phyloP scores from a whole-genome alignment of 2,329 filamentous ascomycete genomes.

The Gyromitra esculenta region DNA sequence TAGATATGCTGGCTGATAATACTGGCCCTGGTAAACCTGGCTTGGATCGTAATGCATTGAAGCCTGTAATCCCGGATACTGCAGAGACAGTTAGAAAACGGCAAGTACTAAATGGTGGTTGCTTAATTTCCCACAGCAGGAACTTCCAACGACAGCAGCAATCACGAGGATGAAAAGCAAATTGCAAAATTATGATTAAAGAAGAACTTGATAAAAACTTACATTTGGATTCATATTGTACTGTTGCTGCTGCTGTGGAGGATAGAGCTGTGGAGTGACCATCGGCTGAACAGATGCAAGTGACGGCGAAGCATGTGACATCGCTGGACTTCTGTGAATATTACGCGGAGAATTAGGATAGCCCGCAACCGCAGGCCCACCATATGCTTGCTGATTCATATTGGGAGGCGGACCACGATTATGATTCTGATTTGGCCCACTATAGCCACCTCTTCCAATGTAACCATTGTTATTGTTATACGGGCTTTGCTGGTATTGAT shows the following conservation, averaged over 20 bases:
- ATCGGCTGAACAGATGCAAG: conserved; percentile 46
- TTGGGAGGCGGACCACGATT: conserved; percentile 57
- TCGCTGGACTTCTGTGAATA: conserved; percentile 63
- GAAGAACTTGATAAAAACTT: conserved; percentile 63
- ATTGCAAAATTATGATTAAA: conserved; percentile 59
- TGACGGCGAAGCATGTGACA: conserved; percentile 72
- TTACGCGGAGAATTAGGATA: conserved; percentile 42
- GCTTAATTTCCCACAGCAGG: conserved; percentile 26
- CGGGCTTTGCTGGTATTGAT: conserved; percentile 61
- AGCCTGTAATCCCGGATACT: conserved; percentile 59
- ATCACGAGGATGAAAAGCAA: conserved; percentile 60
- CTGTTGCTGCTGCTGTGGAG: conserved; percentile 68
- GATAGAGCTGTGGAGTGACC: conserved; percentile 73
- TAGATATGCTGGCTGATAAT: conserved; percentile 59
- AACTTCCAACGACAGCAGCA: background rate
- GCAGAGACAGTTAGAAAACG: conserved; percentile 56
- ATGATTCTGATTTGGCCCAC: conserved; percentile 62
- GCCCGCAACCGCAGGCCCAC: conserved; percentile 44
- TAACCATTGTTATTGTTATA: conserved; percentile 53
- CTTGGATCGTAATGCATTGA: conserved; percentile 64
- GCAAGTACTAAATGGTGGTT: conserved; percentile 62
- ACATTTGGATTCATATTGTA: conserved; percentile 70
- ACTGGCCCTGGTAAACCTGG: conserved; percentile 59
- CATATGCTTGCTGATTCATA: conserved; percentile 30
- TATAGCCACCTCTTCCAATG: conserved; percentile 58